Percentiles rank a stretch among this genome's conserved stretches.
These are phyloP conservation scores for Puccinia polysora DNA, from an alignment of 1,284 basidiomycete genomes.

Conservation along the genomic window DNA sequence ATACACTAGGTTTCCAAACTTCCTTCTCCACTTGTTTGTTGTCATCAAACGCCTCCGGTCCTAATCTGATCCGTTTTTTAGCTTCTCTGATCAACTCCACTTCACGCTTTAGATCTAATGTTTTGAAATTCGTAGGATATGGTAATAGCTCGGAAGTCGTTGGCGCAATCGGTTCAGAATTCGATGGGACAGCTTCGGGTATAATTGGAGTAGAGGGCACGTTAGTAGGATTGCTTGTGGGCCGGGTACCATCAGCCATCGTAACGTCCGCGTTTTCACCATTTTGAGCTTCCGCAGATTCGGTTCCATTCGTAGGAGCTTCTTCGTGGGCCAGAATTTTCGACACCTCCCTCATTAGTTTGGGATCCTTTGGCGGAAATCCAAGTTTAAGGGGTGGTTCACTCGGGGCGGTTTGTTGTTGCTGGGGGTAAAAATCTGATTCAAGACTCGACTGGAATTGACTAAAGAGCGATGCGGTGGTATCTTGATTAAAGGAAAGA, in stretches of 20 bases:
- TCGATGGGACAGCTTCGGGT: slow-evolving; percentile 19
- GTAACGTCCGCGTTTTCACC: slow-evolving; percentile 31
- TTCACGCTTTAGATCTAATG: slow-evolving; percentile 83
- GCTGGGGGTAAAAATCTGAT: slow-evolving; percentile 33
- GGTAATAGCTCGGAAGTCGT: slow-evolving; percentile 71
- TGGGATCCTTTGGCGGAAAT: slow-evolving; percentile 68
- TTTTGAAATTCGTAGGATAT: slow-evolving; percentile 73
- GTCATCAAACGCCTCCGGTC: slow-evolving; percentile 60
- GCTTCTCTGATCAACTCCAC: slow-evolving; percentile 84
- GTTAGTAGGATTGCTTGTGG: slow-evolving; percentile 13
- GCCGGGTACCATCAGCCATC: slow-evolving; percentile 44
- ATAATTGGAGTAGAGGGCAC: slow-evolving; percentile 16
- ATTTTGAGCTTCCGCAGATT: slow-evolving; percentile 46
- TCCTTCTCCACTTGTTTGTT: slow-evolving; percentile 32
- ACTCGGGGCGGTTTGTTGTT: slow-evolving; percentile 15
- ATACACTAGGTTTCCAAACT: slow-evolving; percentile 67
- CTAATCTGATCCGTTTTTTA: slow-evolving; percentile 78
- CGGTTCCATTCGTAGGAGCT: slow-evolving; percentile 21
- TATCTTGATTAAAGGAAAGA: slow-evolving; percentile 22
- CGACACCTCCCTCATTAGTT: slow-evolving; percentile 71
- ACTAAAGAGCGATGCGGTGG: slow-evolving; percentile 23
- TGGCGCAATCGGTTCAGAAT: slow-evolving; percentile 56
- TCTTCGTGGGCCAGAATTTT: slow-evolving; percentile 59
- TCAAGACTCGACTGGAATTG: slow-evolving; percentile 37
- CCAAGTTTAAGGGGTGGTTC: slow-evolving; percentile 67